These are phyloP conservation scores for Heimioporus sp. DNA, from an alignment of 768 basidiomycete species.

Conservation along the genomic window DNA sequence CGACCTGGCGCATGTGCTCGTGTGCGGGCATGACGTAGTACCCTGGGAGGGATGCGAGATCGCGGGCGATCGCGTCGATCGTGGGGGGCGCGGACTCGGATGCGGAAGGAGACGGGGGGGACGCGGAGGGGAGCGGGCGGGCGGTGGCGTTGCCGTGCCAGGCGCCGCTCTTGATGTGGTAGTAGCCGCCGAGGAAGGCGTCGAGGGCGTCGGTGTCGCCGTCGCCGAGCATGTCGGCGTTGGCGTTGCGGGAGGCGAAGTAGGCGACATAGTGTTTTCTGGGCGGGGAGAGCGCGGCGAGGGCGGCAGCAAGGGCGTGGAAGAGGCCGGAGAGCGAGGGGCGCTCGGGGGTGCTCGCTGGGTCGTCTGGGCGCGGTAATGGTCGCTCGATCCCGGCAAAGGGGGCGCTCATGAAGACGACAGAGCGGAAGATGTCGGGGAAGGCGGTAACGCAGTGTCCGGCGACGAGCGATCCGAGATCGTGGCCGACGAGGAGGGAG, in stretches of 20 bases:
- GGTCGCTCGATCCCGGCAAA: constrained; percentile 46
- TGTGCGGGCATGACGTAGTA: constrained; percentile 62
- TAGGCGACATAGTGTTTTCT: constrained; percentile 59
- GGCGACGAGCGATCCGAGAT: constrained; percentile 55
- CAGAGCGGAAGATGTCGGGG: constrained; percentile 53
- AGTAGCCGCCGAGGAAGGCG: constrained; percentile 23
- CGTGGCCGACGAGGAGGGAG: constrained; percentile 57
- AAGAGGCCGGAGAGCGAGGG: constrained; percentile 7
- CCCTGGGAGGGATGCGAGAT: constrained; percentile 45
- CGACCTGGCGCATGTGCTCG: constrained; percentile 52
- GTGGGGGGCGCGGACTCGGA: too few species aligned
- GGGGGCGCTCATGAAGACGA: constrained; percentile 61
- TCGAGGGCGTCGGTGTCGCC: constrained; percentile 13
- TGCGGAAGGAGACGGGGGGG: too few species aligned
- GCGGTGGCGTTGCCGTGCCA: constrained; percentile 41
- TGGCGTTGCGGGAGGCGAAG: constrained; percentile 45
- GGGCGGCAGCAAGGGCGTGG: constrained; percentile 10
- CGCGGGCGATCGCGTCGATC: constrained; percentile 24
- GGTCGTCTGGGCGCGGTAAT: constrained; percentile 8
- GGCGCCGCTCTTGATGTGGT: constrained; percentile 57
- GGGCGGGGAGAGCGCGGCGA: constrained; percentile 46
- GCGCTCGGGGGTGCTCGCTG: background rate
- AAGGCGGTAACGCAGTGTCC: constrained; percentile 52
- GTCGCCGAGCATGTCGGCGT: constrained; percentile 39
- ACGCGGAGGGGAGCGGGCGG: constrained; percentile 35